Base-by-base conservation (phyloP, 306 rosid genomes). In the Chamaecrista fasciculata region DNA sequence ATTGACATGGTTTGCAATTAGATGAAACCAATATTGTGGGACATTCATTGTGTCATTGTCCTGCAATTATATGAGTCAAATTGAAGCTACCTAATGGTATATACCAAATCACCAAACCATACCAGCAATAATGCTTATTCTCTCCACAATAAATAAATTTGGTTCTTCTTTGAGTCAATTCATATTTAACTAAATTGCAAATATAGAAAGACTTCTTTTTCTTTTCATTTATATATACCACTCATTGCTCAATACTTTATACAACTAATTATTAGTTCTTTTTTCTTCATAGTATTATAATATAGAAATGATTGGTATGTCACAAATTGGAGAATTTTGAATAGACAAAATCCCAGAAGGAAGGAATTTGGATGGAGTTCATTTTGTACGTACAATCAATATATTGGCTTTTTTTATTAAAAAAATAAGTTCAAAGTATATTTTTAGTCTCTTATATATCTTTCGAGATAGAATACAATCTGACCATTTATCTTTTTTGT, bases 21-120 rank as follows among this genome's bases (percentile, higher is more conserved):
- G 76, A 48, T 36, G 31, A 72, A 24, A 24, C 59, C 20, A 29
- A 52, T 29, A 73, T 8, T 33, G 29, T 20, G 42, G 61, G 11
- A 55, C 40, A 23, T 31, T 65, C 7, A 43, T 31, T 43, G 15
- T 34, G 25, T 44, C 9, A 2, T n/a, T 36, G 62, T 2, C 11
- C 23, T 23, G 4, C 10, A 12, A 20, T 46, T 16, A 25, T 46
- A 20, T 3, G 6, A 31, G 48, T 33, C 76, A 46, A 67, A 23
- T 4, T 29, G 47, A 15, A 8, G 50, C 5, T 20, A 44, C 20
- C 50, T 14, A 44, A 48, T 19, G 25, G 3, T 14, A 14, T 50
- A 20, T 12, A 47, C 47, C 48, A 0, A 24, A 36, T 37, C 70
- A 49, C 76, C 53, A 48, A 71, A 72, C 57, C 52, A 49, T 49